Conservation (phyloP, 306 rosid genomes). For the Senna tora region DNA sequence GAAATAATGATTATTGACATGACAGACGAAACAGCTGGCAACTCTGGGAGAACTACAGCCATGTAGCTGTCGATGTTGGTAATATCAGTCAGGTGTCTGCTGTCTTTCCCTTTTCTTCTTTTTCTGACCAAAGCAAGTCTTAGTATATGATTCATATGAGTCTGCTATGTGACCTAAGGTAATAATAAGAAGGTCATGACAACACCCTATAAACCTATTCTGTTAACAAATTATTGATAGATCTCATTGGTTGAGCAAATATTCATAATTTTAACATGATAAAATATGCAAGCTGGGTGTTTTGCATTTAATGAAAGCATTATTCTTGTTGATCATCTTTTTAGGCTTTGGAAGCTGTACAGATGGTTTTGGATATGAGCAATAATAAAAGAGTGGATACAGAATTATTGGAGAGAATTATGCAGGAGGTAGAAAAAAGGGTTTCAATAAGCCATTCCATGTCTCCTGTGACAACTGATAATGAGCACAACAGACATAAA, state of each 20-base stretch:
- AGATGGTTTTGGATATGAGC: constrained; percentile 68
- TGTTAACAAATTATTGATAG: neutral
- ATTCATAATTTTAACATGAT: neutral
- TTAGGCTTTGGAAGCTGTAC: constrained; percentile 83
- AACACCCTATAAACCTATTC: neutral
- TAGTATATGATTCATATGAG: neutral
- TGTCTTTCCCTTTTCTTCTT: constrained; percentile 12
- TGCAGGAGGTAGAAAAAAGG: constrained; percentile 66
- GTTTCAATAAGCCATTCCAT: constrained; percentile 36
- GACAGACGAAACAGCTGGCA: constrained; percentile 94
- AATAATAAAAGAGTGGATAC: constrained; percentile 67
- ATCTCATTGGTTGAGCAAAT: neutral
- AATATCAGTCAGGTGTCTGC: constrained; percentile 72
- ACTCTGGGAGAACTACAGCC: constrained; percentile 89
- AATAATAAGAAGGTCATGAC: constrained; percentile 6
- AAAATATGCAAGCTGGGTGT: constrained; percentile 2
- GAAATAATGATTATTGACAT: constrained; percentile 40
- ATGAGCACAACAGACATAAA: constrained; percentile 32
- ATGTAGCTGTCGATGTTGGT: constrained; percentile 85
- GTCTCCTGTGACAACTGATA: constrained; percentile 43
- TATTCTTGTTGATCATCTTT: constrained; percentile 37
- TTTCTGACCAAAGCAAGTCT: constrained; percentile 28
- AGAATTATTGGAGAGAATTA: constrained; percentile 69
- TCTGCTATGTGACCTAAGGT: constrained; percentile 23
- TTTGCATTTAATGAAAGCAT: constrained; percentile 7